A percentile compares a stretch with the other conserved stretches of the same genome.
Conservation (phyloP, 352 stramenopile species). For the Phytophthora cactorum region DNA sequence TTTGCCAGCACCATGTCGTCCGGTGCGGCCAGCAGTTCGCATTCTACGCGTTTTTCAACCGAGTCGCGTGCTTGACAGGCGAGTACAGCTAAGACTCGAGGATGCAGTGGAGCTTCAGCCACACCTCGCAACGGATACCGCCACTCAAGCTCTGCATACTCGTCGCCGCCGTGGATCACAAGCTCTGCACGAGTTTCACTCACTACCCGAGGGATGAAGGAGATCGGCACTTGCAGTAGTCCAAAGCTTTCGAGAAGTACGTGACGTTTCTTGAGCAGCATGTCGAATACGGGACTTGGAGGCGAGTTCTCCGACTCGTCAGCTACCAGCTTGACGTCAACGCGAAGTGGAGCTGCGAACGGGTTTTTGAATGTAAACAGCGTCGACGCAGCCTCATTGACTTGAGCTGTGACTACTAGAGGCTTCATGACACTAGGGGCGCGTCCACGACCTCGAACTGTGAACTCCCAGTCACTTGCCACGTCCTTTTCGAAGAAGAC, state of each 20-base stretch:
- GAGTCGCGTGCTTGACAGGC: conserved; percentile 73
- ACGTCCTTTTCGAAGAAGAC: conserved; percentile 75
- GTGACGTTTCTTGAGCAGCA: conserved; percentile 74
- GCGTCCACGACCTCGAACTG: conserved; percentile 75
- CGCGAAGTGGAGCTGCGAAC: conserved; percentile 78
- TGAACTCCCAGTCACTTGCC: conserved; percentile 92
- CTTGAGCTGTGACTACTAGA: conserved; percentile 48
- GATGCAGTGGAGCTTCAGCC: conserved; percentile 71
- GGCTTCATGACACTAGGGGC: conserved; percentile 92
- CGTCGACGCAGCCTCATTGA: conserved; percentile 83
- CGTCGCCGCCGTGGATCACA: conserved; percentile 65
- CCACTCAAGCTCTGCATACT: conserved; percentile 80
- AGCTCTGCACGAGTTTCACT: conserved; percentile 75
- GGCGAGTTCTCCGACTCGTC: conserved; percentile 22
- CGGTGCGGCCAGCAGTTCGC: conserved; percentile 64
- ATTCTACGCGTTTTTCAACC: conserved; percentile 65
- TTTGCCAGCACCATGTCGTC: conserved; percentile 46
- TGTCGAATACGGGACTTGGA: conserved; percentile 61
- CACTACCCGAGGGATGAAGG: conserved; percentile 83
- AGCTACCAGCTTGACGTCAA: conserved; percentile 81
- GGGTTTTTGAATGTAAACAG: conserved; percentile 95
- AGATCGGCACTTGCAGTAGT: conserved; percentile 90
- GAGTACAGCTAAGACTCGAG: conserved; percentile 53
- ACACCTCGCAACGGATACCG: conserved; percentile 76
- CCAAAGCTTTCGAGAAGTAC: conserved; percentile 87